Evolutionary conservation across 257 asterid species (phyloP).

Genomic region (Agastache rugosa): DNA sequence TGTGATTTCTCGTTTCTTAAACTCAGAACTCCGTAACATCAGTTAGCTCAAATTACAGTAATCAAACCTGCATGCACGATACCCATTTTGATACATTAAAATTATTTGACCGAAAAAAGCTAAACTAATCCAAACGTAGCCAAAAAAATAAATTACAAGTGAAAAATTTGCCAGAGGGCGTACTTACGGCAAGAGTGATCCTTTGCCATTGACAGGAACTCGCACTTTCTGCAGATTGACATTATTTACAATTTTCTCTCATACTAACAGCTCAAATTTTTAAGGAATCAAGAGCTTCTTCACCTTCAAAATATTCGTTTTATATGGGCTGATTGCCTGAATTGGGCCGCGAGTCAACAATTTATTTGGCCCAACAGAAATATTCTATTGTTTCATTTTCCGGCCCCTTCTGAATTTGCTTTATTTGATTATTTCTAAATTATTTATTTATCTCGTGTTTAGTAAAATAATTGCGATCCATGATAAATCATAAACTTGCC

Average conservation of each 20-base stretch:
- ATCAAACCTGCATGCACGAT: conserved; percentile 36
- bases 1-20: conserved; percentile 10
- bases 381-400: too few species aligned
- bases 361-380: background rate
- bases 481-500: too few species aligned
- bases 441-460: too few species aligned
- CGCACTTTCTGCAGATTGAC: background rate
- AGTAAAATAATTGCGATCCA: too few species aligned
- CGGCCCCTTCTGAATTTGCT: too few species aligned
- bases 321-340: conserved; percentile 4
- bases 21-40: background rate
- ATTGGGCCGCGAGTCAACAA: background rate
- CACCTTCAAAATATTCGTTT: too few species aligned
- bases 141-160: background rate
- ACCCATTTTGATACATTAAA: background rate
- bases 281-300: background rate
- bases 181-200: conserved; percentile 11
- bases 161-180: background rate
- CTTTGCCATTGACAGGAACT: conserved; percentile 30
- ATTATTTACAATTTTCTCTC: background rate
- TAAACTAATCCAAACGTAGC: conserved; percentile 13
- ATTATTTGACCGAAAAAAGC: conserved; percentile 17
- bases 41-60: conserved; percentile 24
- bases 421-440: too few species aligned
- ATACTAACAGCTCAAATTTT: conserved; percentile 5